Conservation (phyloP, 192 early-diverging fungal species). For the Fimicolochytrium jonesii region DNA sequence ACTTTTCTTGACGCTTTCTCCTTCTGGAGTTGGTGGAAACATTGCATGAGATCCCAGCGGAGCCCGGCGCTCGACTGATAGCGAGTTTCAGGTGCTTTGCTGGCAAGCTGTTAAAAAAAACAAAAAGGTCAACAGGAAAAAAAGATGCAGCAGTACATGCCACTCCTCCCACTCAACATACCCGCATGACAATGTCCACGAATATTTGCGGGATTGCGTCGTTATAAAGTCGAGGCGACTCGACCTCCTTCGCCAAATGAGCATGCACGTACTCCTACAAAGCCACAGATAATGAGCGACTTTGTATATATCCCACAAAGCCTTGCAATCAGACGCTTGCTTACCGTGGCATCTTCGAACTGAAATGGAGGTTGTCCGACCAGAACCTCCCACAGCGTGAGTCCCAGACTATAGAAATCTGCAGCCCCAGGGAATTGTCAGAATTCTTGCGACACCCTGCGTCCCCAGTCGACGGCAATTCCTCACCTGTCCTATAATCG, state of each 20-base stretch:
- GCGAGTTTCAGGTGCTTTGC: constrained; percentile 42
- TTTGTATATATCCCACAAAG: too few relatives aligned
- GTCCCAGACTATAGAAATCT: constrained; percentile 49
- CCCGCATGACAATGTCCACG: constrained; percentile 38
- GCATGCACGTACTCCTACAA: constrained; percentile 44
- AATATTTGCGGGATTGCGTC: constrained; percentile 35
- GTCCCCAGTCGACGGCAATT: too few relatives aligned
- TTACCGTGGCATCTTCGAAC: constrained; percentile 38
- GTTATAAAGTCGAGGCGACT: constrained; percentile 25
- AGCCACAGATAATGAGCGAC: too few relatives aligned
- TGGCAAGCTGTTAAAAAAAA: constrained; percentile 15
- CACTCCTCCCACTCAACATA: background rate
- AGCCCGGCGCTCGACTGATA: constrained; percentile 47
- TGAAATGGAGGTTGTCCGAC: constrained; percentile 41
- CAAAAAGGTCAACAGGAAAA: too few relatives aligned
- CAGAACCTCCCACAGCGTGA: constrained; percentile 48
- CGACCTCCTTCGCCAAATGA: constrained; percentile 44
- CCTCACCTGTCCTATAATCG: constrained; percentile 41
- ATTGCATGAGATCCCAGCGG: constrained; percentile 30
- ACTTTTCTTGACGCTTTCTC: background rate
- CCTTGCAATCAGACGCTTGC: too few relatives aligned
- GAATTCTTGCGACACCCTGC: background rate
- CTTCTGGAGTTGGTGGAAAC: constrained; percentile 13
- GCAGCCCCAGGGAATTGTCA: background rate
- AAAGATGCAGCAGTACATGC: background rate